Evolutionary conservation across 371 early-diverging fungal genomes (phyloP).

Genomic region (Smittium culicis): DNA sequence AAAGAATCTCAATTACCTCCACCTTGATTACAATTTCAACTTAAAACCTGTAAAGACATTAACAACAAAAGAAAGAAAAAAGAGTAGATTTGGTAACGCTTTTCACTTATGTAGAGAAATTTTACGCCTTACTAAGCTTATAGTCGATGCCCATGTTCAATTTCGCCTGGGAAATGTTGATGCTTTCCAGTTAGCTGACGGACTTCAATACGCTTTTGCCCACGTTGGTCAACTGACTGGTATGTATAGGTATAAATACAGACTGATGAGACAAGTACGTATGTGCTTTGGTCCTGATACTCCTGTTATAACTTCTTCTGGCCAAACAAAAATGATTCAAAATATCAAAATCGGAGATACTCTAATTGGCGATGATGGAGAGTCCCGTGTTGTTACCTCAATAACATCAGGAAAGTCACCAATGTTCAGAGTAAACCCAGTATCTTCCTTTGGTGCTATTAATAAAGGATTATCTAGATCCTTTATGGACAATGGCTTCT

Average conservation of each 20-base stretch:
- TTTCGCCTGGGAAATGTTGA: constrained; percentile 93
- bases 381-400: constrained; percentile 23
- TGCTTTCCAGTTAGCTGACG: constrained; percentile 93
- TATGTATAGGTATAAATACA: constrained; percentile 99
- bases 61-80: constrained; percentile 99
- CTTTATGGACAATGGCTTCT: not conserved
- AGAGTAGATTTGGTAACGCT: constrained; percentile 96
- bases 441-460: not conserved
- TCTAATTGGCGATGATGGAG: constrained; percentile 37
- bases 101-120: constrained; percentile 87
- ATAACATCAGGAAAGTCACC: constrained; percentile 26
- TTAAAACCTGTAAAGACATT: constrained; percentile 94
- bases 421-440: not conserved
- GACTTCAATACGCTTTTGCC: constrained; percentile 94
- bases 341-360: constrained; percentile 28
- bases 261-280: constrained; percentile 94
- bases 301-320: constrained; percentile 24
- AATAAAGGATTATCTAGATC: not conserved
- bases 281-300: constrained; percentile 42
- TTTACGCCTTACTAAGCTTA: constrained; percentile 88
- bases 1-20: constrained; percentile 92
- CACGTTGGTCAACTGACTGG: constrained; percentile 99
- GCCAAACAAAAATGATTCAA: constrained; percentile 19
- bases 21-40: constrained; percentile 97
- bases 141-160: constrained; percentile 95